phyloP scores from a whole-genome alignment of 352 stramenopile genomes.

The Albugo laibachii region DNA sequence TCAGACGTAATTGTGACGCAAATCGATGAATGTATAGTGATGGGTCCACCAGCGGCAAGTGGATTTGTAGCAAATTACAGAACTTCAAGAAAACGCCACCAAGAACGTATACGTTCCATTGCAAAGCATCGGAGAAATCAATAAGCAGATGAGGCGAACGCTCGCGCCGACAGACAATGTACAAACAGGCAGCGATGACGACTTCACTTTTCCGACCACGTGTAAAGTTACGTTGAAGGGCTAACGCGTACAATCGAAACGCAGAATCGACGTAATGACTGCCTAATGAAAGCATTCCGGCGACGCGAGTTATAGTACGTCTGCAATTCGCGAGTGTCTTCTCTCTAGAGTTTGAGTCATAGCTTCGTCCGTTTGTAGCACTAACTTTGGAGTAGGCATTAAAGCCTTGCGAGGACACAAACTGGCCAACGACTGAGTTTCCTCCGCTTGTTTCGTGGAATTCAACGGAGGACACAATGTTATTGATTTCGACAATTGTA shows the following conservation, averaged over 20 bases:
- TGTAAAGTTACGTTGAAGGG: constrained; percentile 94
- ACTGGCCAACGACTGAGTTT: constrained; percentile 89
- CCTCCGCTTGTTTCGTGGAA: constrained; percentile 89
- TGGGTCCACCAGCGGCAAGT: constrained; percentile 96
- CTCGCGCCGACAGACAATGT: constrained; percentile 96
- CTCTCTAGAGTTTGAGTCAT: constrained; percentile 86
- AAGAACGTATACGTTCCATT: constrained; percentile 85
- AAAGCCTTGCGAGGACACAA: constrained; percentile 81
- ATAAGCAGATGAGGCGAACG: constrained; percentile 98
- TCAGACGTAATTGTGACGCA: constrained; percentile 94
- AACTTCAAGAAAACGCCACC: constrained; percentile 81
- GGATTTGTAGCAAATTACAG: constrained; percentile 87
- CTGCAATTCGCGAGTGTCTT: constrained; percentile 92
- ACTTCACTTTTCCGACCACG: constrained; percentile 89
- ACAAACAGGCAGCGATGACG: constrained; percentile 95
- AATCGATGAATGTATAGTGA: constrained; percentile 97
- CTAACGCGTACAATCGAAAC: constrained; percentile 90
- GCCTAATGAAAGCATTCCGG: constrained; percentile 81
- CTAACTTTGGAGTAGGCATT: constrained; percentile 81
- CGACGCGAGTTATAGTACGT: constrained; percentile 86
- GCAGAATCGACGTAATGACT: constrained; percentile 93
- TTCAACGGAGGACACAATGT: constrained; percentile 93
- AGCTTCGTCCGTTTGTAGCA: constrained; percentile 77
- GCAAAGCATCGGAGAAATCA: constrained; percentile 97
- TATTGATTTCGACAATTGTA: constrained; percentile 95